Conservation (phyloP, 1,139 yeast genomes). For the Suhomyces taliae region DNA sequence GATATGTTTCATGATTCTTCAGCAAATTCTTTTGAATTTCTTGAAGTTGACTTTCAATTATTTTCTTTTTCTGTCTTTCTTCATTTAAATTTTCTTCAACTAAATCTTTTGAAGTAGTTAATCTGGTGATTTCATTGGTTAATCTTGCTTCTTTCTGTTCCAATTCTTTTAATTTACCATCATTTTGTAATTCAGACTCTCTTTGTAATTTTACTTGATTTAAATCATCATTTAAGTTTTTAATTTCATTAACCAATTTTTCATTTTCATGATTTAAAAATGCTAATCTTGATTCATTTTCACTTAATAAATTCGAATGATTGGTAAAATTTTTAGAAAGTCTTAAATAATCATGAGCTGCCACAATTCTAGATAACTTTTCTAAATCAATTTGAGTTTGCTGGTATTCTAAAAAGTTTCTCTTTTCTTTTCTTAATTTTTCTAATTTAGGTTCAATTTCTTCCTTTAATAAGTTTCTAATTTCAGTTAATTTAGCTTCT, state of each 20-base stretch:
- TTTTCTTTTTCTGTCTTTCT: slow-evolving; percentile 29
- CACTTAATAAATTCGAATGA: slow-evolving; percentile 38
- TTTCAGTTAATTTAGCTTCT: slow-evolving; percentile 79
- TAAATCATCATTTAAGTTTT: slow-evolving; percentile 61
- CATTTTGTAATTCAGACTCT: slow-evolving; percentile 62
- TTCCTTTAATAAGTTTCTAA: slow-evolving; percentile 67
- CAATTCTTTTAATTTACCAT: slow-evolving; percentile 59
- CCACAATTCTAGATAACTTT: slow-evolving; percentile 67
- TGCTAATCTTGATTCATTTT: slow-evolving; percentile 36
- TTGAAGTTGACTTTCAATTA: slow-evolving; percentile 20
- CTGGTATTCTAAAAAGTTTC: slow-evolving; percentile 82
- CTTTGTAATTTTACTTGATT: slow-evolving; percentile 53
- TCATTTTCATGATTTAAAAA: slow-evolving; percentile 40
- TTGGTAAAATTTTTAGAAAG: slow-evolving; percentile 43
- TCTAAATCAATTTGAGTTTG: slow-evolving; percentile 82
- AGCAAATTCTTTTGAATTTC: slow-evolving; percentile 24
- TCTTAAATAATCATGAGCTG: slow-evolving; percentile 69
- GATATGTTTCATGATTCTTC: slow-evolving; percentile 28
- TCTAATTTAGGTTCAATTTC: slow-evolving; percentile 94
- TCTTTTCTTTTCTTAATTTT: slow-evolving; percentile 75
- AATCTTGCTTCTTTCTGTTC: slow-evolving; percentile 60
- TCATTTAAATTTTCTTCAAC: slow-evolving; percentile 54
- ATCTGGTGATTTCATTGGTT: slow-evolving; percentile 67
- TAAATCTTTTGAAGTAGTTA: slow-evolving; percentile 63
- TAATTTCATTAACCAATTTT: slow-evolving; percentile 55